phyloP scores from a whole-genome alignment of 805 yeast genomes.

The Cephaloascus fragrans region DNA sequence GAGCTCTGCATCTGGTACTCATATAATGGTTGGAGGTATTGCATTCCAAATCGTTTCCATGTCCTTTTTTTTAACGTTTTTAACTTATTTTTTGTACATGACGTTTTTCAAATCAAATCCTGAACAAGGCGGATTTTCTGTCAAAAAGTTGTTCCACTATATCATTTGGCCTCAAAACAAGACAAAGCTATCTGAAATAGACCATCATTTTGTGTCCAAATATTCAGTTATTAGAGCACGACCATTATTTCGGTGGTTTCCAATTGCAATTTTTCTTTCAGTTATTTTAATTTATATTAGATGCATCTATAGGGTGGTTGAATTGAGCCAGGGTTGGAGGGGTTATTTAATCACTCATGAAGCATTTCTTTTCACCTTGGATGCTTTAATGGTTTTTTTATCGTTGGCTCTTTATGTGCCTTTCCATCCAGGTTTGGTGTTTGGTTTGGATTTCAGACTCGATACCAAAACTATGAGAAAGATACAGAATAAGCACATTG shows the following conservation, averaged over 20 bases:
- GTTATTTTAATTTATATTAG: constrained; percentile 51
- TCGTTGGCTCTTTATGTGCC: constrained; percentile 15
- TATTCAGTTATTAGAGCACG: constrained; percentile 24
- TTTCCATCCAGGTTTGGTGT: constrained; percentile 56
- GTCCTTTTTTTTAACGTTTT: constrained; percentile 45
- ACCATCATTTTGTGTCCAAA: constrained; percentile 20
- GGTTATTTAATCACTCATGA: constrained; percentile 49
- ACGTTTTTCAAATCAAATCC: too few species aligned
- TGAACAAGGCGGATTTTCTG: too few species aligned
- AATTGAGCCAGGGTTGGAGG: constrained; percentile 62
- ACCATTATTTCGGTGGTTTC: constrained; percentile 28
- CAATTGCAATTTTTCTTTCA: constrained; percentile 33
- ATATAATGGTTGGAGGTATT: constrained; percentile 70
- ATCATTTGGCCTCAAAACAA: too few species aligned
- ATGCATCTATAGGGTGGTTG: constrained; percentile 65
- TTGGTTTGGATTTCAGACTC: constrained; percentile 34
- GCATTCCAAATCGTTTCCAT: constrained; percentile 69
- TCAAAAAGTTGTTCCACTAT: too few species aligned
- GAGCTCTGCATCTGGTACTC: constrained; percentile 31
- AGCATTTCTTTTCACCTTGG: constrained; percentile 28
- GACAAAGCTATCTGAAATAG: constrained; percentile 11
- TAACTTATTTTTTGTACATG: constrained; percentile 34
- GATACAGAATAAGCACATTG: too few species aligned
- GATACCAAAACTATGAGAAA: neutral
- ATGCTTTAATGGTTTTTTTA: constrained; percentile 18